Evolutionary conservation across 495 filamentous ascomycete species (phyloP).

Genomic region (Aspergillus baeticus): DNA sequence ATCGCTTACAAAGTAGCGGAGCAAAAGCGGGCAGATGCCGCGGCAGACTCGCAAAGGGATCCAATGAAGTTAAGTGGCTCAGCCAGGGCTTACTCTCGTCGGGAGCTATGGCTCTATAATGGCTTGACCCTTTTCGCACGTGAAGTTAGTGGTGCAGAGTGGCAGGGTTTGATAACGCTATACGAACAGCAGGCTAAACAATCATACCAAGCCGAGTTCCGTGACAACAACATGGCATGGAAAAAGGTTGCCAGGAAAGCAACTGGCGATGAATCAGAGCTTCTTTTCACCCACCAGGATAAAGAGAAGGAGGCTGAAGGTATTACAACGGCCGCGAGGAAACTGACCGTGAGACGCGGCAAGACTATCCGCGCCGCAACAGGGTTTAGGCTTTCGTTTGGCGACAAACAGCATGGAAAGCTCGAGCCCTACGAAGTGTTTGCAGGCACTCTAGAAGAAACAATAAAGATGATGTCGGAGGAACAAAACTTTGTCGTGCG

Average conservation of each 20-base stretch:
- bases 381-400: slow-evolving; percentile 46
- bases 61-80: slow-evolving; percentile 49
- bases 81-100: slow-evolving; percentile 51
- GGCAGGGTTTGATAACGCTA: slow-evolving; percentile 72
- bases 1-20: slow-evolving; percentile 75
- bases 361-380: slow-evolving; percentile 76
- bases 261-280: slow-evolving; percentile 80
- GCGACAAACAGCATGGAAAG: slow-evolving; percentile 67
- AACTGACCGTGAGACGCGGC: slow-evolving; percentile 88
- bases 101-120: slow-evolving; percentile 76
- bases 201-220: slow-evolving; percentile 80
- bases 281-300: slow-evolving; percentile 83
- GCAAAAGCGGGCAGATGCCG: slow-evolving; percentile 58
- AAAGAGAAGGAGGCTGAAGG: slow-evolving; percentile 72
- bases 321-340: slow-evolving; percentile 75
- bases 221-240: slow-evolving; percentile 77
- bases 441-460: slow-evolving; percentile 72
- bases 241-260: slow-evolving; percentile 75
- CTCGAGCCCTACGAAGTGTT: slow-evolving; percentile 82
- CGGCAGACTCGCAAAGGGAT: slow-evolving; percentile 42
- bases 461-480: slow-evolving; percentile 73
- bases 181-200: slow-evolving; percentile 75
- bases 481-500: slow-evolving; percentile 95
- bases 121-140: slow-evolving; percentile 81
- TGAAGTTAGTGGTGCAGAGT: slow-evolving; percentile 77